phyloP scores from a whole-genome alignment of 2,329 filamentous ascomycete species.

The Ophiostoma australiae region DNA sequence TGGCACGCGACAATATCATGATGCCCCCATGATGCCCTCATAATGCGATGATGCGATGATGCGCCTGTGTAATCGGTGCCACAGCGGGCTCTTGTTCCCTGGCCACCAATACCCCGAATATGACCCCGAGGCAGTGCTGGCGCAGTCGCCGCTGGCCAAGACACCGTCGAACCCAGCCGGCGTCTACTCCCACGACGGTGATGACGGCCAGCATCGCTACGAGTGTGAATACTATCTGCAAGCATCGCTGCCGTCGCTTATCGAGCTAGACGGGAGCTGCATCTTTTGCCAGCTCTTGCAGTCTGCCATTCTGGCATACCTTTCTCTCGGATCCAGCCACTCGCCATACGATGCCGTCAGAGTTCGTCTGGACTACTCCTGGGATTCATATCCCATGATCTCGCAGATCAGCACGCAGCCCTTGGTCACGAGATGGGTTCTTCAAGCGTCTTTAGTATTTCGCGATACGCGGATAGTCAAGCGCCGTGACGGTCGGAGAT shows the following conservation, averaged over 20 bases:
- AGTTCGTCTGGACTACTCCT: background rate
- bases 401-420: background rate
- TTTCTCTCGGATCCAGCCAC: background rate
- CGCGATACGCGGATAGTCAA: background rate
- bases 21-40: background rate
- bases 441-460: background rate
- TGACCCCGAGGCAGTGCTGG: background rate
- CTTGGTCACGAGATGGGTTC: background rate
- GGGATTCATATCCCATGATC: background rate
- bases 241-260: background rate
- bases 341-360: background rate
- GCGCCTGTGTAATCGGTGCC: background rate
- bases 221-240: background rate
- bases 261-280: background rate
- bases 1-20: background rate
- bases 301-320: background rate
- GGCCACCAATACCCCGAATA: background rate
- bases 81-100: background rate
- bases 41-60: background rate
- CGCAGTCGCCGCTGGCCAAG: background rate
- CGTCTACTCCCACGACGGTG: background rate
- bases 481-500: background rate
- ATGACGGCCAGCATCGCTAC: background rate
- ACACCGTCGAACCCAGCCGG: background rate
- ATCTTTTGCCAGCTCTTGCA: background rate